A percentile compares a stretch with the other conserved stretches of the same genome.
Conservation (phyloP, 192 early-diverging fungal genomes). For the Ambispora gerdemannii region DNA sequence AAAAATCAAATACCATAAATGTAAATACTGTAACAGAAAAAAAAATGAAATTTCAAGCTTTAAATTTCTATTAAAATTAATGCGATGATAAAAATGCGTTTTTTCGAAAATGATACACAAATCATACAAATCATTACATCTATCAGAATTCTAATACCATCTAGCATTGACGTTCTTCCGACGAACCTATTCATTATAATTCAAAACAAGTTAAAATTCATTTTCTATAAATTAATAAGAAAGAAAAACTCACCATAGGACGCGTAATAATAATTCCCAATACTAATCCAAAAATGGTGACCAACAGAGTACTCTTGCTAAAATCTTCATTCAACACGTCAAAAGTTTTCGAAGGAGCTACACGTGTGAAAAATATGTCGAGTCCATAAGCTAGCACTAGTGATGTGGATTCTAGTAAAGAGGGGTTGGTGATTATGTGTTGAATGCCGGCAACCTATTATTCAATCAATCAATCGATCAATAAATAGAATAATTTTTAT, state of each 20-base stretch:
- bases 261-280: conserved; percentile 69
- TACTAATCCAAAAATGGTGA: conserved; percentile 77
- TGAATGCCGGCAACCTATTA: conserved; percentile 60
- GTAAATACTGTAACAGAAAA: no score
- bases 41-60: no score
- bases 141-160: conserved; percentile 20
- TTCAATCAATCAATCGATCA: conserved; percentile 2
- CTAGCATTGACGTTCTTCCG: conserved; percentile 17
- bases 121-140: not conserved
- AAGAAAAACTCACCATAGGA: conserved; percentile 67
- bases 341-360: conserved; percentile 85
- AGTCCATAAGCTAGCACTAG: conserved; percentile 85
- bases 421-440: conserved; percentile 68
- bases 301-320: conserved; percentile 77
- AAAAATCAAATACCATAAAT: no score
- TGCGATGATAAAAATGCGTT: no score
- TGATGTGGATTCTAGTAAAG: conserved; percentile 90
- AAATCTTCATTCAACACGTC: conserved; percentile 93
- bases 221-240: conserved; percentile 39
- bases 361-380: conserved; percentile 84
- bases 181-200: conserved; percentile 19
- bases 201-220: not conserved
- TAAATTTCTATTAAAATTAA: no score
- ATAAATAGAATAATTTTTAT: conserved; percentile 1
- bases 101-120: no score